Conservation (phyloP, 2,329 filamentous ascomycete species). For the Magnaporthiopsis incrustans region DNA sequence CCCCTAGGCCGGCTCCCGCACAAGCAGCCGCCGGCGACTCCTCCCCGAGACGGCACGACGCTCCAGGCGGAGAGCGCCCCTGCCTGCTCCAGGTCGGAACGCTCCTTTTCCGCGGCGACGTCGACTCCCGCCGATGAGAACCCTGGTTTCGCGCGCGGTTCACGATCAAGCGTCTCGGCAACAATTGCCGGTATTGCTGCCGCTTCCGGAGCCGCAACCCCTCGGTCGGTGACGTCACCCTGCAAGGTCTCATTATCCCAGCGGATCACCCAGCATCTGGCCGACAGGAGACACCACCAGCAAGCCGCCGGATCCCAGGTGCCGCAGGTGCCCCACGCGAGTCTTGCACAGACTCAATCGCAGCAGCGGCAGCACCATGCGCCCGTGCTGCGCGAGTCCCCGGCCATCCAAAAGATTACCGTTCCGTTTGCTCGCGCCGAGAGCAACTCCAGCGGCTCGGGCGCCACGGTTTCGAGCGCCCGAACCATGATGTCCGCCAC, state of each 20-base stretch:
- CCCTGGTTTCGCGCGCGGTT: not conserved
- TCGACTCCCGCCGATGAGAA: not conserved
- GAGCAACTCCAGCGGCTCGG: conserved; percentile 39
- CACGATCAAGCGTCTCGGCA: conserved; percentile 1
- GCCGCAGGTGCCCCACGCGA: conserved; percentile 2
- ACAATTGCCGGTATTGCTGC: conserved; percentile 6
- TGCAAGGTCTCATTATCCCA: not conserved
- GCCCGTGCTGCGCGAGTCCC: conserved; percentile 23
- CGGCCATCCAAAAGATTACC: conserved; percentile 12
- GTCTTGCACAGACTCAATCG: conserved; percentile 10
- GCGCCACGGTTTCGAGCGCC: conserved; percentile 31
- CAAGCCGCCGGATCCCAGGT: not conserved
- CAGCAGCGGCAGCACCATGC: conserved; percentile 24
- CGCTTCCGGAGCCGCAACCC: conserved; percentile 4
- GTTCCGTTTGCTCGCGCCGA: conserved; percentile 28
- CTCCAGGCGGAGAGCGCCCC: not conserved
- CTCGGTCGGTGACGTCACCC: conserved; percentile 7
- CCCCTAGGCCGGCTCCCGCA: not conserved
- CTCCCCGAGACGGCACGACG: not conserved
- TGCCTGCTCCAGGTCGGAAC: not conserved
- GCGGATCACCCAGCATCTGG: conserved; percentile 4
- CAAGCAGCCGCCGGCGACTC: not conserved
- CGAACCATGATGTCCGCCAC: conserved; percentile 38
- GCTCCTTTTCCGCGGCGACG: not conserved
- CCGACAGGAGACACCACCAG: not conserved